These are phyloP conservation scores for Fraxinus platypoda DNA, from an alignment of 305 asterid genomes.

Conservation along the genomic window DNA sequence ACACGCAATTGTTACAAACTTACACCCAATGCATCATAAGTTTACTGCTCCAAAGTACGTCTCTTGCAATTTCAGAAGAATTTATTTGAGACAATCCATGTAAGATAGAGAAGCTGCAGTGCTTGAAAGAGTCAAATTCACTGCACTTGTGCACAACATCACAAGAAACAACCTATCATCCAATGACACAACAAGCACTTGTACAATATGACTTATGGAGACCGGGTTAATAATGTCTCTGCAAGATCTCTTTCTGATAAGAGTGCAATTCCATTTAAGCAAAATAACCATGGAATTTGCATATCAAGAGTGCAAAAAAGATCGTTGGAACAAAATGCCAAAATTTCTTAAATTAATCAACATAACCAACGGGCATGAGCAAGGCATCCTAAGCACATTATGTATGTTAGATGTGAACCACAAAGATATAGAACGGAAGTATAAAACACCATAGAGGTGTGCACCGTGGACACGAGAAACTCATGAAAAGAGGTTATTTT, in stretches of 20 bases:
- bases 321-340: background rate
- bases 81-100: background rate
- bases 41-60: background rate
- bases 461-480: background rate
- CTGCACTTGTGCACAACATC: background rate
- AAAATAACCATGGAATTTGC: background rate
- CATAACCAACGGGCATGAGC: background rate
- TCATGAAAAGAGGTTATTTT: background rate
- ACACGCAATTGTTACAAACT: background rate
- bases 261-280: background rate
- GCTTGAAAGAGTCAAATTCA: background rate
- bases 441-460: background rate
- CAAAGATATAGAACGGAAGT: background rate
- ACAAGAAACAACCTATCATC: background rate
- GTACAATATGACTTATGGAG: background rate
- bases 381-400: background rate
- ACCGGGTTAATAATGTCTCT: background rate
- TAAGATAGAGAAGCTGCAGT: background rate
- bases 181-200: background rate
- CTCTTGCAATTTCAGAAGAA: background rate
- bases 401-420: background rate
- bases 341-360: background rate
- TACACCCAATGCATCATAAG: background rate
- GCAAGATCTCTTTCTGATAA: background rate
- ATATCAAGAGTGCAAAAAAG: background rate